Conservation (phyloP, 768 basidiomycete species). For the Baorangia bicolor region DNA sequence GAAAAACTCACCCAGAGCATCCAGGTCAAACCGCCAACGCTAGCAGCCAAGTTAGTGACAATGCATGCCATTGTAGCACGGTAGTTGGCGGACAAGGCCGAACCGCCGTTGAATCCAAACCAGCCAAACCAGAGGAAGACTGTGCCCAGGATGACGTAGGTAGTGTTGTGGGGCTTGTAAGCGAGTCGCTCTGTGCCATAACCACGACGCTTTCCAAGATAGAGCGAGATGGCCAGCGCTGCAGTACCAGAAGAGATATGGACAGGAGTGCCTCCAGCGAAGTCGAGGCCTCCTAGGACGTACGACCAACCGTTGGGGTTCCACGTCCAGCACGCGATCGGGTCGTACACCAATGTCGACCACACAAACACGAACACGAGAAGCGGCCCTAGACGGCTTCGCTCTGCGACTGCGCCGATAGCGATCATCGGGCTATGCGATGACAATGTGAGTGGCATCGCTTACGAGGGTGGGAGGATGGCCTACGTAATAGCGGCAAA, state of each 20-base stretch:
- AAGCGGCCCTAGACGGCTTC: conserved; percentile 78
- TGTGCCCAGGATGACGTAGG: conserved; percentile 92
- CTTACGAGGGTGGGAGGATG: not conserved
- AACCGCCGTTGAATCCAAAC: conserved; percentile 96
- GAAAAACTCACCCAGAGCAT: conserved; percentile 71
- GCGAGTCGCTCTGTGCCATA: conserved; percentile 89
- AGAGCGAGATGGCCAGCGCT: conserved; percentile 87
- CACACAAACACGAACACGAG: conserved; percentile 90
- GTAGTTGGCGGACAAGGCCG: conserved; percentile 84
- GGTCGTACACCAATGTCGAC: conserved; percentile 89
- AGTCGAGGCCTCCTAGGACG: conserved; percentile 81
- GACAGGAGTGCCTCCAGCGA: conserved; percentile 95
- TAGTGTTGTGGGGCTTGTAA: conserved; percentile 93
- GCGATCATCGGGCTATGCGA: conserved; percentile 73
- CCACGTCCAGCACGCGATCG: conserved; percentile 98
- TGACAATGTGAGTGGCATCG: conserved; percentile 12
- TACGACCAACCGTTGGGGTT: conserved; percentile 76
- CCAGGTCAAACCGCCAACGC: conserved; percentile 87
- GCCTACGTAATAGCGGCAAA: conserved; percentile 85
- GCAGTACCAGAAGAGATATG: conserved; percentile 94
- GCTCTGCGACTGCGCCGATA: conserved; percentile 90
- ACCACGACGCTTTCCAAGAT: conserved; percentile 86
- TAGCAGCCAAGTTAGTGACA: conserved; percentile 90
- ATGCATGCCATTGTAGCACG: conserved; percentile 88
- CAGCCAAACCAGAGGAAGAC: conserved; percentile 94